Percentiles rank a stretch among this genome's conserved stretches.
These are phyloP conservation scores for Phialophora expanda DNA, from an alignment of 2,329 filamentous ascomycete species.

Conservation along the genomic window DNA sequence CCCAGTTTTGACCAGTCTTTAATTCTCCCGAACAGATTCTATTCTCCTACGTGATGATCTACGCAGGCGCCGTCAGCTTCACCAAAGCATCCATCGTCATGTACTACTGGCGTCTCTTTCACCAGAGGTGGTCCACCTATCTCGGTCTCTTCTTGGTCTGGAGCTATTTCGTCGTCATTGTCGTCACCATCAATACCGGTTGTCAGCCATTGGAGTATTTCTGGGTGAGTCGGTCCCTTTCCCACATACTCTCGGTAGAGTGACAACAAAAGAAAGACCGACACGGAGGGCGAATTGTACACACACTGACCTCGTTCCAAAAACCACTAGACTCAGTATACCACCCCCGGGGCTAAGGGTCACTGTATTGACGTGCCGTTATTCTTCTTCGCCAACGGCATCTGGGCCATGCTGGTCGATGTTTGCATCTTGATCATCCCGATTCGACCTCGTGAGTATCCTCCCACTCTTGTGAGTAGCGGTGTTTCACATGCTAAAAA, in stretches of 20 bases:
- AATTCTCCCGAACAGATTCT: slow-evolving; percentile 19
- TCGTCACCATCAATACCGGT: slow-evolving; percentile 18
- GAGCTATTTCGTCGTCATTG: slow-evolving; percentile 18
- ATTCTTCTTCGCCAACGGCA: slow-evolving; percentile 20
- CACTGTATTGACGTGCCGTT: slow-evolving; percentile 18
- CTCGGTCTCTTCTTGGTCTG: slow-evolving; percentile 18
- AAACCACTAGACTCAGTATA: slow-evolving; percentile 17
- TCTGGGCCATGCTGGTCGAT: slow-evolving; percentile 21
- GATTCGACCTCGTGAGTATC: slow-evolving; percentile 15
- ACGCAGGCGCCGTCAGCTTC: slow-evolving; percentile 20
- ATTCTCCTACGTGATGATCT: slow-evolving; percentile 21
- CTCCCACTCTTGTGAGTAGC: slow-evolving; percentile 8
- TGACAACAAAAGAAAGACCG: slow-evolving; percentile 16
- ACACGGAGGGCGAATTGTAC: slow-evolving; percentile 11
- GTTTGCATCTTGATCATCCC: slow-evolving; percentile 19
- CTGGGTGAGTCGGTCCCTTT: slow-evolving; percentile 11
- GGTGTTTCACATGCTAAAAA: slow-evolving; percentile 14
- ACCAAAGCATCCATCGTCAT: slow-evolving; percentile 20
- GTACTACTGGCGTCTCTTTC: slow-evolving; percentile 20
- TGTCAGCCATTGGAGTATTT: slow-evolving; percentile 18
- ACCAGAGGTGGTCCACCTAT: slow-evolving; percentile 17
- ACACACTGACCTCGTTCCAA: slow-evolving; percentile 13
- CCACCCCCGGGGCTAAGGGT: slow-evolving; percentile 15
- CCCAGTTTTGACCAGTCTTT: slow-evolving; percentile 16
- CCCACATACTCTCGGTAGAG: slow-evolving; percentile 2